These are phyloP conservation scores for Madurella mycetomatis DNA, from an alignment of 2,329 filamentous ascomycete species.

Conservation along the genomic window DNA sequence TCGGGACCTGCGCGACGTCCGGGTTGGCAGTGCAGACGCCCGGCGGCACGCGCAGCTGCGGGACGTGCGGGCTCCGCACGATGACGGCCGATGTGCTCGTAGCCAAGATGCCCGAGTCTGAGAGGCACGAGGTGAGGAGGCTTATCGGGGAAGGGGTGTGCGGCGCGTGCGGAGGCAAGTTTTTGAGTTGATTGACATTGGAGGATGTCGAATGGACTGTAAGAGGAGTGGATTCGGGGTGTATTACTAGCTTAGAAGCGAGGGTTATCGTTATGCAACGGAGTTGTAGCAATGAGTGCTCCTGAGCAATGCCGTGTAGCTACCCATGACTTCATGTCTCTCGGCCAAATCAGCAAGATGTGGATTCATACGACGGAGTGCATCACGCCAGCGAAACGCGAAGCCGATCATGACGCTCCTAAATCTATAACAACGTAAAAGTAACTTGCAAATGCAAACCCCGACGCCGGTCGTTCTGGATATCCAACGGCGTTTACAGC, in stretches of 20 bases:
- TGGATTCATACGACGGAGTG: no score
- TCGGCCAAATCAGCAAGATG: no score
- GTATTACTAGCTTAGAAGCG: no score
- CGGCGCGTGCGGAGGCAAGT: constrained; percentile 35
- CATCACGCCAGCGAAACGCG: no score
- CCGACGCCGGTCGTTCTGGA: neutral
- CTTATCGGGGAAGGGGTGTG: constrained; percentile 28
- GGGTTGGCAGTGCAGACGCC: constrained; percentile 52
- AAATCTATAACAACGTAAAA: neutral
- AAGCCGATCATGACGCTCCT: neutral
- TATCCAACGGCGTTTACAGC: neutral
- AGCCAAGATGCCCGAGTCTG: constrained; percentile 26
- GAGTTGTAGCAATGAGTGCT: no score
- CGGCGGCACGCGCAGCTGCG: constrained; percentile 50
- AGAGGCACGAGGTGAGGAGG: constrained; percentile 19
- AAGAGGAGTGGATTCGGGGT: no score
- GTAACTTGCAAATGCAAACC: neutral
- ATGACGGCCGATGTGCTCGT: constrained; percentile 42
- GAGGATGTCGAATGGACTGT: no score
- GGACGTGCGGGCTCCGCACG: constrained; percentile 50
- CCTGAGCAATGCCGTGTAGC: no score
- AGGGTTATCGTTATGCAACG: no score
- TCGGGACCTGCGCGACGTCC: constrained; percentile 46
- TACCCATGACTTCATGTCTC: no score
- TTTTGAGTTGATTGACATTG: constrained; percentile 30